phyloP scores from a whole-genome alignment of 345 rosid species.

The Lagerstroemia speciosa region DNA sequence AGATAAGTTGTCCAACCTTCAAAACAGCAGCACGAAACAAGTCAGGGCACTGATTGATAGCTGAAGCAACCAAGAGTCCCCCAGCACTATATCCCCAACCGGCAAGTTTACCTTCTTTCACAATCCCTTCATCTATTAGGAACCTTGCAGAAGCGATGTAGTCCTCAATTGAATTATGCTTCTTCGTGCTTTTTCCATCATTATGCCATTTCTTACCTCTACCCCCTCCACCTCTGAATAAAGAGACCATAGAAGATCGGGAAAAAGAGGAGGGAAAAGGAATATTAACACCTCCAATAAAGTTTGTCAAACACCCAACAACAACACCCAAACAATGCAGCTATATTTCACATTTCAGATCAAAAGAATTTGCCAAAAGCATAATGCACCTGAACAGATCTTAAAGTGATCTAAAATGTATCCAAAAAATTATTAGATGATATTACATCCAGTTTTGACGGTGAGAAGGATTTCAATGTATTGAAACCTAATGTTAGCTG shows the following conservation, averaged over 20 bases:
- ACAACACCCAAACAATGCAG: background rate
- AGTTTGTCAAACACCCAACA: background rate
- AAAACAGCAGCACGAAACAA: constrained; percentile 74
- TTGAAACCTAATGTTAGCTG: background rate
- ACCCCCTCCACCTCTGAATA: constrained; percentile 82
- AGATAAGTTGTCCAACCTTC: constrained; percentile 33
- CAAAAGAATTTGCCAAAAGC: background rate
- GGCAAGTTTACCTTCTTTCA: constrained; percentile 63
- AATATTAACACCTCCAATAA: constrained; percentile 6
- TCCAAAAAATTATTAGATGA: too few species aligned
- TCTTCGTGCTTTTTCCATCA: constrained; percentile 58
- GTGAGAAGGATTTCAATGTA: too few species aligned
- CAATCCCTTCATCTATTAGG: constrained; percentile 56
- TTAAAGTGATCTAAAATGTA: background rate
- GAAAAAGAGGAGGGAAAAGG: too few species aligned
- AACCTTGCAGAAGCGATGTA: constrained; percentile 69
- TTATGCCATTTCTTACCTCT: constrained; percentile 79
- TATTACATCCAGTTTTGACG: too few species aligned
- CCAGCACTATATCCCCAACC: constrained; percentile 96
- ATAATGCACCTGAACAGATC: background rate
- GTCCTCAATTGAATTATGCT: constrained; percentile 67
- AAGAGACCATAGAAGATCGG: too few species aligned
- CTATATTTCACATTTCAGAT: background rate
- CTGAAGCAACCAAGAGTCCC: constrained; percentile 89
- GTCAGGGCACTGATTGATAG: constrained; percentile 61